A percentile compares a stretch with the other conserved stretches of the same genome.
These are phyloP conservation scores for Leccinum sublutescens DNA, from an alignment of 768 basidiomycete species.

Conservation along the genomic window DNA sequence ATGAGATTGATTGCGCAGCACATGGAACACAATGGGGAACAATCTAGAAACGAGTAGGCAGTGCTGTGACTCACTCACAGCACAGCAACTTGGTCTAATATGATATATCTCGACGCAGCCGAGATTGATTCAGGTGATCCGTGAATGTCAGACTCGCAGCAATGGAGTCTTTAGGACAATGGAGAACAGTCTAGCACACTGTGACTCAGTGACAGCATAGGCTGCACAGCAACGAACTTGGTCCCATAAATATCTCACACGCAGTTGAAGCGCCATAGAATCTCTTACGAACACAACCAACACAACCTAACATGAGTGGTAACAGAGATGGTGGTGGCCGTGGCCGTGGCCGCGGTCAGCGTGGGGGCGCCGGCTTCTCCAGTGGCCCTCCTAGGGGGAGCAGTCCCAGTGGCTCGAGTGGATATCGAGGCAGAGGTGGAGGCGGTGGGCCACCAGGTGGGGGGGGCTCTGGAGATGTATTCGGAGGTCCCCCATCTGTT, in stretches of 20 bases:
- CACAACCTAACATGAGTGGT: slow-evolving; percentile 11
- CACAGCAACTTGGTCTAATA: too few relatives aligned
- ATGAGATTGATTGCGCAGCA: too few relatives aligned
- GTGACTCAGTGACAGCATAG: neutral
- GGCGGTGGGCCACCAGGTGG: slow-evolving; percentile 28
- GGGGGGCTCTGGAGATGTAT: slow-evolving; percentile 29
- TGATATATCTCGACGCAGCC: too few relatives aligned
- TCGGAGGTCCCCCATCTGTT: slow-evolving; percentile 33
- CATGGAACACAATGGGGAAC: neutral
- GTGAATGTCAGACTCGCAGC: neutral
- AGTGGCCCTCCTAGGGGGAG: slow-evolving; percentile 1
- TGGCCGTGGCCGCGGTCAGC: slow-evolving; percentile 20
- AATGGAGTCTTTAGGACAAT: too few relatives aligned
- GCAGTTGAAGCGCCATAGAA: neutral
- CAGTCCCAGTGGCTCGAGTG: slow-evolving; percentile 9
- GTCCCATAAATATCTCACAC: neutral
- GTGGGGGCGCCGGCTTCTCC: slow-evolving; percentile 1
- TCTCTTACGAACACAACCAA: slow-evolving; percentile 2
- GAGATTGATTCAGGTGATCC: too few relatives aligned
- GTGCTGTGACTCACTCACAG: too few relatives aligned
- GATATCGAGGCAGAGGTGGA: slow-evolving; percentile 24
- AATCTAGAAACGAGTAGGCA: neutral
- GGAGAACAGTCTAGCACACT: neutral
- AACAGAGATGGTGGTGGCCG: slow-evolving; percentile 14
- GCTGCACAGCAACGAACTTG: neutral